Percentiles rank a stretch among this genome's conserved stretches.
phyloP scores from a whole-genome alignment of 2,329 filamentous ascomycete genomes.

The Penicillium vulpinum region DNA sequence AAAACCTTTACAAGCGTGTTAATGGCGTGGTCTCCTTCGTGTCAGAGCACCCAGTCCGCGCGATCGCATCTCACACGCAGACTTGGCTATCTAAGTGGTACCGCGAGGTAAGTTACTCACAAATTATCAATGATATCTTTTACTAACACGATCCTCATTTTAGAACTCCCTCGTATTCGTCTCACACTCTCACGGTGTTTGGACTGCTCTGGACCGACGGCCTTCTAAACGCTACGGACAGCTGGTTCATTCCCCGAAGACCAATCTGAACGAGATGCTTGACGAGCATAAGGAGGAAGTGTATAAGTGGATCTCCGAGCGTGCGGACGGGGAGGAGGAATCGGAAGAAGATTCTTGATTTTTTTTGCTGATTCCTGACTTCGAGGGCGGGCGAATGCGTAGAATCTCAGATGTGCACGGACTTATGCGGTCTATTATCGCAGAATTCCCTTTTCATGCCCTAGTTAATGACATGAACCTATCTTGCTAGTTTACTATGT shows the following conservation, averaged over 20 bases:
- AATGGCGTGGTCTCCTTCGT: conserved; percentile 79
- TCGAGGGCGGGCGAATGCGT: neutral
- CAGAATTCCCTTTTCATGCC: neutral
- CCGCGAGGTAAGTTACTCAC: conserved; percentile 54
- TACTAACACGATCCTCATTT: neutral
- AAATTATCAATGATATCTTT: neutral
- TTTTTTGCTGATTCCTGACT: neutral
- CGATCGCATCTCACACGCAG: conserved; percentile 76
- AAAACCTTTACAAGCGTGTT: conserved; percentile 65
- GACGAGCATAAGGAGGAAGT: conserved; percentile 54
- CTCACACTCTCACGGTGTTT: conserved; percentile 71
- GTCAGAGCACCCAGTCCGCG: conserved; percentile 69
- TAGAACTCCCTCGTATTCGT: conserved; percentile 77
- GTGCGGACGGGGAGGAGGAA: conserved; percentile 32
- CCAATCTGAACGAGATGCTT: conserved; percentile 59
- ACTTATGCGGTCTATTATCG: neutral
- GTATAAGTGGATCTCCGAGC: conserved; percentile 47
- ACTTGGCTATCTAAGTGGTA: conserved; percentile 75
- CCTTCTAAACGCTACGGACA: conserved; percentile 59
- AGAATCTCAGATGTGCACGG: neutral
- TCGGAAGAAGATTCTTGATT: conserved; percentile 20
- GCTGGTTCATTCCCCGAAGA: conserved; percentile 49
- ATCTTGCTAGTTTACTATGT: neutral
- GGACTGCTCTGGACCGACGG: conserved; percentile 61
- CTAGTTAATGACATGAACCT: conserved; percentile 3